Percentiles rank a stretch among this genome's conserved stretches.
Evolutionary conservation across 2,329 filamentous ascomycete genomes (phyloP).

Genomic region (Conoideocrella luteorostrata): DNA sequence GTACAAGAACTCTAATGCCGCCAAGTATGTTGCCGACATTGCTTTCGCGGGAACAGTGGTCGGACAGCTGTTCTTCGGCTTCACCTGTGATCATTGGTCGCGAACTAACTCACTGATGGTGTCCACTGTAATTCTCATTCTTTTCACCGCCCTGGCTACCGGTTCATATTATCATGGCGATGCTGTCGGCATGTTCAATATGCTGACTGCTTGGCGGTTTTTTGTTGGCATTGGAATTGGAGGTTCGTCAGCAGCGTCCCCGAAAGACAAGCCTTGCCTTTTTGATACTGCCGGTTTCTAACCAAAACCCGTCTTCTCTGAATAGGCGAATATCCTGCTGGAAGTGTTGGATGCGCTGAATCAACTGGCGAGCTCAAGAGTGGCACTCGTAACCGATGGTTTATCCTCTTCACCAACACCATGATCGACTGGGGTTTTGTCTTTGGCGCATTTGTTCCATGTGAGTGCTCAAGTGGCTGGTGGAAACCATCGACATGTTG

Average conservation of each 20-base stretch:
- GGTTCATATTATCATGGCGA: conserved; percentile 71
- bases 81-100: conserved; percentile 75
- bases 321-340: conserved; percentile 68
- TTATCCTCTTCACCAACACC: conserved; percentile 82
- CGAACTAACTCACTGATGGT: conserved; percentile 74
- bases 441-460: conserved; percentile 69
- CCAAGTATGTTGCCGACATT: conserved; percentile 71
- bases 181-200: conserved; percentile 64
- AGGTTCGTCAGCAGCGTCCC: conserved; percentile 34
- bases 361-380: conserved; percentile 73
- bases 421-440: conserved; percentile 84
- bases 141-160: conserved; percentile 75
- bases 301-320: conserved; percentile 40
- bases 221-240: conserved; percentile 77
- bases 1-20: conserved; percentile 64
- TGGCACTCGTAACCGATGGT: conserved; percentile 84
- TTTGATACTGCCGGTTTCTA: not conserved
- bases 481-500: no score
- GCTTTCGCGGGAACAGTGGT: conserved; percentile 82
- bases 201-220: conserved; percentile 76
- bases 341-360: conserved; percentile 71
- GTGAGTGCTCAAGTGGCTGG: no score
- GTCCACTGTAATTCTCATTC: conserved; percentile 75
- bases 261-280: not conserved
- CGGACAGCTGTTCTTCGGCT: conserved; percentile 76